A percentile compares a stretch with the other conserved stretches of the same genome.
These are phyloP conservation scores for Ustilago sp. DNA, from an alignment of 1,284 basidiomycete species.

Conservation along the genomic window DNA sequence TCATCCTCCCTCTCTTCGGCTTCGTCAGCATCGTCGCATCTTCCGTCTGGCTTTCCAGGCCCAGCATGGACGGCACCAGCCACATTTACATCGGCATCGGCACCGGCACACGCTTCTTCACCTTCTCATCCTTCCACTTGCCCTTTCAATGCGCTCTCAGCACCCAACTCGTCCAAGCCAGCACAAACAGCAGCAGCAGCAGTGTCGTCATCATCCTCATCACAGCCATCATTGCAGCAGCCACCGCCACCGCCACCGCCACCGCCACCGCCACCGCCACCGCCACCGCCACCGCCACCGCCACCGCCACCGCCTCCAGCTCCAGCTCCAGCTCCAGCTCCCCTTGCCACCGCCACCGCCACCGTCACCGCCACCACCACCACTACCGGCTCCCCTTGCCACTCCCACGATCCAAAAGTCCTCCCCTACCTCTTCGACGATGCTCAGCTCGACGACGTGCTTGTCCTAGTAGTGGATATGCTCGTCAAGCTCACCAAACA, in stretches of 20 bases:
- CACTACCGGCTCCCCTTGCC: not conserved
- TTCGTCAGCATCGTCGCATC: slow-evolving; percentile 2
- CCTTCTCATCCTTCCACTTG: slow-evolving; percentile 16
- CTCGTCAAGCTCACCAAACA: slow-evolving; percentile 64
- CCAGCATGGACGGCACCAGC: slow-evolving; percentile 18
- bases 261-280: not conserved
- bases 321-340: not conserved
- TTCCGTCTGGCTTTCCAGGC: slow-evolving; percentile 17
- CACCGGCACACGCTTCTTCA: slow-evolving; percentile 28
- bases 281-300: not conserved
- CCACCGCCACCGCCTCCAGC: too few relatives aligned
- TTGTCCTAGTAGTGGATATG: slow-evolving; percentile 67
- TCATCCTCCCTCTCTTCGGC: slow-evolving; percentile 10
- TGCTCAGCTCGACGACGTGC: slow-evolving; percentile 62
- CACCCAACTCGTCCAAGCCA: slow-evolving; percentile 1
- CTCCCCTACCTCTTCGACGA: slow-evolving; percentile 66
- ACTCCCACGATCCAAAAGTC: slow-evolving; percentile 19
- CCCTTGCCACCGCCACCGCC: slow-evolving; percentile 2
- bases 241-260: not conserved
- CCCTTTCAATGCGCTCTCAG: slow-evolving; percentile 7
- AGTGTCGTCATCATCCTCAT: too few relatives aligned
- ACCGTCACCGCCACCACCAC: slow-evolving; percentile 5
- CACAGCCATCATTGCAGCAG: not conserved
- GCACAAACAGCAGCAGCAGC: too few relatives aligned
- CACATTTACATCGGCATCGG: slow-evolving; percentile 11